Evolutionary conservation across 768 basidiomycete species (phyloP).

Genomic region (Gloeophyllum trabeum): DNA sequence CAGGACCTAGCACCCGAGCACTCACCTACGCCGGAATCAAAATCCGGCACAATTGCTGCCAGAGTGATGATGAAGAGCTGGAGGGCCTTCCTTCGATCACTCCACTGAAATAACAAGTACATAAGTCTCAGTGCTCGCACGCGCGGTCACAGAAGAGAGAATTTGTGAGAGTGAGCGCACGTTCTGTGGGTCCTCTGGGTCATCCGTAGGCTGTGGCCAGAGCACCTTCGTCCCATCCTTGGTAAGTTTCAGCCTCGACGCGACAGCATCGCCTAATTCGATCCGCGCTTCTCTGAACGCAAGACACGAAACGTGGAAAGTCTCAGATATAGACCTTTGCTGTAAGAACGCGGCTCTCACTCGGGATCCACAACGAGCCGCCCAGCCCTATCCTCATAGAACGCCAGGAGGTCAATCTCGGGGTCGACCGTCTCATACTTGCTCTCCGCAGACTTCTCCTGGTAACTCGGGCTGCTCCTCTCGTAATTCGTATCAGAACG

Average conservation of each 20-base stretch:
- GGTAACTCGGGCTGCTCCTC: neutral
- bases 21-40: constrained; percentile 52
- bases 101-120: constrained; percentile 32
- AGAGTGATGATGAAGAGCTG: constrained; percentile 52
- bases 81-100: constrained; percentile 35
- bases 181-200: constrained; percentile 56
- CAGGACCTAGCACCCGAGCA: constrained; percentile 1
- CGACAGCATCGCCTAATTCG: constrained; percentile 47
- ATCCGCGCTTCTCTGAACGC: constrained; percentile 41
- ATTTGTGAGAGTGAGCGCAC: constrained; percentile 15
- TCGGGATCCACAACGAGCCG: constrained; percentile 50
- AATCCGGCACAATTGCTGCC: constrained; percentile 58
- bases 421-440: neutral
- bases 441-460: neutral
- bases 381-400: constrained; percentile 46
- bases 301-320: neutral
- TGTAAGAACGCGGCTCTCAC: constrained; percentile 13
- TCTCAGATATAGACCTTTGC: constrained; percentile 24
- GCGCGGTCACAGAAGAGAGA: neutral
- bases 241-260: constrained; percentile 43
- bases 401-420: constrained; percentile 23
- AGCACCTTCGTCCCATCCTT: constrained; percentile 46
- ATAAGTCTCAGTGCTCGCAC: neutral
- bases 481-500: no score
- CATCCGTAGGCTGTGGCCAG: constrained; percentile 60